Base-by-base conservation (phyloP, 2,329 filamentous ascomycete species). In the Botrytis cinerea region DNA sequence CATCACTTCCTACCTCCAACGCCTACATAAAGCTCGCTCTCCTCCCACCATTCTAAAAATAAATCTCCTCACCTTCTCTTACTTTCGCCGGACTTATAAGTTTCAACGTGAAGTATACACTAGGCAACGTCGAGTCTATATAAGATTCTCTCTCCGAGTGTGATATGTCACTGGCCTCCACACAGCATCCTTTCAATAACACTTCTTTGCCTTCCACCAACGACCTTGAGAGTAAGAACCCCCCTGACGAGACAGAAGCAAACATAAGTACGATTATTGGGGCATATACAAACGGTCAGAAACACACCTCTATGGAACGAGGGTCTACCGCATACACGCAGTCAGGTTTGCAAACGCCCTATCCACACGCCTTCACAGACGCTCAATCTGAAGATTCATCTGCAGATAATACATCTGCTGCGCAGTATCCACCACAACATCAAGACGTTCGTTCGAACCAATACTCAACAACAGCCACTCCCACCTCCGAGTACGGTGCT, bases 401-500 rank as follows among this genome's bases (percentile, higher is more conserved):
- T 76, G 90, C 92, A 96, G 95, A 97, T 92, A 93, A 93, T 88
- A 88, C 92, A 85, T 93, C 94, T 93, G 92, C 93, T 92, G 93
- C 92, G 85, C 92, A 95, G 85, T 97, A 97, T 85, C 87, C 92
- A 79, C 90, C 91, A 81, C 92, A 93, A 81, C 92, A 93, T 82
- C 91, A 92, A 86, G 94, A 97, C 86, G 90, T 91, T 81, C 90
- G 93, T 83, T 85, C 91, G 74, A 83, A 81, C 72, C 78, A 77
- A 54, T 80, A 77, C 74, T 85, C 87, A 78, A 91, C 88, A 83
- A 90, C 92, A 79, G 93, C 92, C 79, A 97, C 94, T 76, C 94
- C 94, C 74, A 94, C 93, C 77, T 95, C 94, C 77, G 94, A 97
- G 81, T 97, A 97, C 92, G 88, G 90, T 83, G 87, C 93, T 80